Base-by-base conservation (phyloP, 257 asterid genomes). In the Primulina huaijiensis region DNA sequence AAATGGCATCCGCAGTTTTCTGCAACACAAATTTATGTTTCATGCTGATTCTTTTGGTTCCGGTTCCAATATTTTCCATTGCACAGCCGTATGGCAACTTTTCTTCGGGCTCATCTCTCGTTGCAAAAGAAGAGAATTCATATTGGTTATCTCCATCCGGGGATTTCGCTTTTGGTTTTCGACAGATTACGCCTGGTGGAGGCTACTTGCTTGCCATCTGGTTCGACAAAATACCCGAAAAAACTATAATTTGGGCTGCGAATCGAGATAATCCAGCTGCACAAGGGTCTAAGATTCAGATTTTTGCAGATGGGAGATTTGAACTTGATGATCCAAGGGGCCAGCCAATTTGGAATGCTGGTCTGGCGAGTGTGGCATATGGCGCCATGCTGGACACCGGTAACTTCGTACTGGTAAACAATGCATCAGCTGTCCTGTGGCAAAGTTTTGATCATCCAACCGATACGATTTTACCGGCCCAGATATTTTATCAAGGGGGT, bases 311-410 rank as follows among this genome's bases (percentile, higher is more conserved):
- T 7, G 79, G 82, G 2, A 67, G 79, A 35, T 75, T 84, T 17
- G 14, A 77, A 5, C 79, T 84, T 27, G 23, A 19, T 52, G 40
- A 69, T 67, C 68, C 78, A 17, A 16, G 30, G 4, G 70, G 60
- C 8, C 46, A 27, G 25, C 62, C 65, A 12, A 56, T 21, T 2
- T 74, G 75, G 80, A 70, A 19, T 25, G 57, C 77, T 40, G 29
- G 60, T 14, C 67, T 43, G 25, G 46, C 57, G 0, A 56, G 5
- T 37, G 62, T 79, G 56, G 59, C 75, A 3, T 78, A 77, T 61
- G 89, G 80, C 16, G 72, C 77, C 68, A 61, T 85, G 85, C 71
- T 67, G 12, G 76, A 82, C 52, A 75, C 84, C 0, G 85, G 87
- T 17, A 82, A 84, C 68, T 79, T 84, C 2, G 77, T 82, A 14